phyloP scores from a whole-genome alignment of 306 rosid genomes.

The Cicer arietinum region DNA sequence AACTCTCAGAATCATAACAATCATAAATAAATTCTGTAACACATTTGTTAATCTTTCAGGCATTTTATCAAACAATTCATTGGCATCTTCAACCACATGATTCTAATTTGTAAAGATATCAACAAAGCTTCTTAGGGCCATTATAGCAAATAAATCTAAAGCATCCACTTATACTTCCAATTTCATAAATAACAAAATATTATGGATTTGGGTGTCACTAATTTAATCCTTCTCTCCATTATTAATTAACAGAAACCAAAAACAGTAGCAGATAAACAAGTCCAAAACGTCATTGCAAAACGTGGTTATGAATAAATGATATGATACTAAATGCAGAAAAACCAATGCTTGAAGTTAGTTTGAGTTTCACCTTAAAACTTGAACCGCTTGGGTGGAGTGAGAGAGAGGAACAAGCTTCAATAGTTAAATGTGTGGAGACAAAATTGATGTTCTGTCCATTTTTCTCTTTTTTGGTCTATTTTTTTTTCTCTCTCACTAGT shows the following conservation, averaged over 20 bases:
- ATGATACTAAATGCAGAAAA: background rate
- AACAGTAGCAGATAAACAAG: background rate
- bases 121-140: slow-evolving; percentile 56
- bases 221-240: background rate
- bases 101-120: slow-evolving; percentile 55
- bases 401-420: background rate
- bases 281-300: too few relatives aligned
- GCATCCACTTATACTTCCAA: slow-evolving; percentile 53
- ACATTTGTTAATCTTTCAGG: slow-evolving; percentile 41
- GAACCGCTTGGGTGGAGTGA: slow-evolving; percentile 4
- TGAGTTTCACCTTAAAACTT: slow-evolving; percentile 25
- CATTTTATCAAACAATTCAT: slow-evolving; percentile 58
- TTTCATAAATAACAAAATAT: slow-evolving; percentile 53
- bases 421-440: background rate
- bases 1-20: background rate
- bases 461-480: too few relatives aligned
- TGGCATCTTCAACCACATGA: slow-evolving; percentile 52
- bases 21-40: background rate
- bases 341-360: background rate
- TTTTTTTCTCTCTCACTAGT: too few relatives aligned
- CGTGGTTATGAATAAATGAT: too few relatives aligned
- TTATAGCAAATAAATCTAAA: slow-evolving; percentile 52
- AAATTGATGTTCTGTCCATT: too few relatives aligned
- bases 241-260: background rate
- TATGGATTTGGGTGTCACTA: too few relatives aligned